phyloP scores from a whole-genome alignment of 768 basidiomycete species.

The Russula earlei region DNA sequence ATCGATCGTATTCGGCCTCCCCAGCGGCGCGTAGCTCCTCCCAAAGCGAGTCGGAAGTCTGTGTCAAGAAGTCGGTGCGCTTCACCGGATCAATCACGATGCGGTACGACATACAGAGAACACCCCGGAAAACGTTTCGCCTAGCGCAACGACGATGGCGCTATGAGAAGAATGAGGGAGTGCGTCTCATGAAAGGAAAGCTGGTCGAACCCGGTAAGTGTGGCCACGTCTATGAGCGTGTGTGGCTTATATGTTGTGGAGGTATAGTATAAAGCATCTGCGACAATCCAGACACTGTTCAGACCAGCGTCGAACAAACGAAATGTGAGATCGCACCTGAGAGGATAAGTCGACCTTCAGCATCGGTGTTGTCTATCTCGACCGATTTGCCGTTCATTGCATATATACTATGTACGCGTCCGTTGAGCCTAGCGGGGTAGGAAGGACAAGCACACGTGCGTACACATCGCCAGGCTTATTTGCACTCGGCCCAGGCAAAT shows the following conservation, averaged over 20 bases:
- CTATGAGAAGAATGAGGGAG: slow-evolving; percentile 30
- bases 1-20: slow-evolving; percentile 64
- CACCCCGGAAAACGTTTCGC: slow-evolving; percentile 69
- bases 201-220: slow-evolving; percentile 59
- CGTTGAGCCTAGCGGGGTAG: background rate
- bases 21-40: slow-evolving; percentile 57
- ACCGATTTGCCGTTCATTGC: slow-evolving; percentile 86
- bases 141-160: slow-evolving; percentile 63
- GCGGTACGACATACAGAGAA: slow-evolving; percentile 47
- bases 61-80: background rate
- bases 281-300: background rate
- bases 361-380: slow-evolving; percentile 83
- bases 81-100: background rate
- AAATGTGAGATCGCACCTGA: slow-evolving; percentile 38
- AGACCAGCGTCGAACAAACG: background rate
- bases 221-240: slow-evolving; percentile 81
- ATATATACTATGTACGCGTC: slow-evolving; percentile 44
- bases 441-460: slow-evolving; percentile 19
- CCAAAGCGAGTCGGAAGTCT: slow-evolving; percentile 76
- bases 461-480: slow-evolving; percentile 81
- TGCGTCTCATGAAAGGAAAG: slow-evolving; percentile 6
- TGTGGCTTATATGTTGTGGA: slow-evolving; percentile 70
- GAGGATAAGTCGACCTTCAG: slow-evolving; percentile 70
- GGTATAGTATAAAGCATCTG: slow-evolving; percentile 79
- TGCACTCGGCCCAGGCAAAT: slow-evolving; percentile 64